A percentile compares a stretch with the other conserved stretches of the same genome.
Conservation (phyloP, 805 yeast genomes). For the Candida jianshihensis region DNA sequence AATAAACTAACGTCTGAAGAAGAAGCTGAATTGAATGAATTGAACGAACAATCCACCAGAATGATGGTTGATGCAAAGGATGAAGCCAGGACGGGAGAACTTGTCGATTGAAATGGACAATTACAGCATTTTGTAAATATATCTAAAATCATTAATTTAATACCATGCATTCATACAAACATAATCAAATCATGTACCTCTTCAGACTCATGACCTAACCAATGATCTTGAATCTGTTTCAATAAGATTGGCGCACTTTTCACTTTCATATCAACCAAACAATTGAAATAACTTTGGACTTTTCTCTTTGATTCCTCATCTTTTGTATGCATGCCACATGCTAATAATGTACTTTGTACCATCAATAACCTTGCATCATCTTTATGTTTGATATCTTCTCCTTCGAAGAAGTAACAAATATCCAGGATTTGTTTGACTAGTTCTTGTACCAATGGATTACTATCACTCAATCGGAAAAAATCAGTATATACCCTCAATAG, state of each 20-base stretch:
- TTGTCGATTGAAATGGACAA: conserved; percentile 12
- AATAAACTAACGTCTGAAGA: conserved; percentile 32
- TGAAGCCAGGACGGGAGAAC: conserved; percentile 30
- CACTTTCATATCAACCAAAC: conserved; percentile 12
- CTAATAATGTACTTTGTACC: conserved; percentile 19
- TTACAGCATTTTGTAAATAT: background rate
- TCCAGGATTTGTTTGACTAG: conserved; percentile 14
- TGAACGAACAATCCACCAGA: conserved; percentile 29
- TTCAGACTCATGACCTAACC: conserved; percentile 13
- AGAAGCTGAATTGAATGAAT: conserved; percentile 25
- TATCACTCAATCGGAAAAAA: conserved; percentile 27
- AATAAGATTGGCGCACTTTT: conserved; percentile 15
- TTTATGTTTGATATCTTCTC: conserved; percentile 4
- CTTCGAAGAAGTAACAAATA: conserved; percentile 13
- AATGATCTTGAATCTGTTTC: conserved; percentile 10
- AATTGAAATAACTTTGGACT: conserved; percentile 12
- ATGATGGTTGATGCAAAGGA: conserved; percentile 30
- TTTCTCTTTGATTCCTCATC: conserved; percentile 7
- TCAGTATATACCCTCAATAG: conserved; percentile 27
- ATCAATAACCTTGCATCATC: conserved; percentile 17
- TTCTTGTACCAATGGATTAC: conserved; percentile 11
- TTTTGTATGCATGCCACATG: conserved; percentile 13
- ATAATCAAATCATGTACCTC: conserved; percentile 13
- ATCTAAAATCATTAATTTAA: too few species aligned
- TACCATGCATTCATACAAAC: conserved; percentile 13